A percentile compares a stretch with the other conserved stretches of the same genome.
Conservation (phyloP, 2,329 filamentous ascomycete species). For the Fusarium sp. region DNA sequence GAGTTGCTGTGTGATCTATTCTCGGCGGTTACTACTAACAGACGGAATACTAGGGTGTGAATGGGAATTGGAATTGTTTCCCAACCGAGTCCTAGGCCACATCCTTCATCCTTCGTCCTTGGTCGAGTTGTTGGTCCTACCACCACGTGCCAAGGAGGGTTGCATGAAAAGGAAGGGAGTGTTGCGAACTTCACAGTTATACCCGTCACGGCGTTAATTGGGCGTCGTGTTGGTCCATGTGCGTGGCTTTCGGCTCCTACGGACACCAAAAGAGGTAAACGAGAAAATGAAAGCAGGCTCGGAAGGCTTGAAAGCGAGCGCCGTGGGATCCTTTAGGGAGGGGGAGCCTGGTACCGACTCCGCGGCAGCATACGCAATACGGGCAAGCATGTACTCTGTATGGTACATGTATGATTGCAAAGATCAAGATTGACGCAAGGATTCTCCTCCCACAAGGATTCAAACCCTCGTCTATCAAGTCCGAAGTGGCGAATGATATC, state of each 20-base stretch:
- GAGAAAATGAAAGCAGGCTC: conserved; percentile 9
- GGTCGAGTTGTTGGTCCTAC: conserved; percentile 2
- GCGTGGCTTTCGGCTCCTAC: conserved; percentile 3
- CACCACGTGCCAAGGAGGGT: conserved; percentile 30
- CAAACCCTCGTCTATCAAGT: conserved; percentile 6
- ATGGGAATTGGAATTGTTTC: neutral
- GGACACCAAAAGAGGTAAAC: conserved; percentile 1
- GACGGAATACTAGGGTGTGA: conserved; percentile 2
- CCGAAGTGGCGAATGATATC: conserved; percentile 1
- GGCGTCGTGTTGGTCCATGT: neutral
- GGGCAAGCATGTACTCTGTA: too few species aligned
- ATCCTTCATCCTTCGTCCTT: neutral
- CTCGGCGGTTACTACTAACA: conserved; percentile 20
- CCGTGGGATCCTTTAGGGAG: neutral
- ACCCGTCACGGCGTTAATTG: conserved; percentile 24
- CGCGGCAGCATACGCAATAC: too few species aligned
- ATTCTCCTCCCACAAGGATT: conserved; percentile 1
- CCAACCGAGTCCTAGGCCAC: conserved; percentile 2
- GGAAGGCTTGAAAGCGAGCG: neutral
- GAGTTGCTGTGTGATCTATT: neutral
- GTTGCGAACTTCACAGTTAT: conserved; percentile 10
- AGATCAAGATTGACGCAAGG: conserved; percentile 1
- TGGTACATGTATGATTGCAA: neutral
- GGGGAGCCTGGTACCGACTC: too few species aligned
- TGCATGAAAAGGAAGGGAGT: conserved; percentile 23